These are phyloP conservation scores for Fusarium cicatricum DNA, from an alignment of 2,329 filamentous ascomycete genomes.

Conservation along the genomic window DNA sequence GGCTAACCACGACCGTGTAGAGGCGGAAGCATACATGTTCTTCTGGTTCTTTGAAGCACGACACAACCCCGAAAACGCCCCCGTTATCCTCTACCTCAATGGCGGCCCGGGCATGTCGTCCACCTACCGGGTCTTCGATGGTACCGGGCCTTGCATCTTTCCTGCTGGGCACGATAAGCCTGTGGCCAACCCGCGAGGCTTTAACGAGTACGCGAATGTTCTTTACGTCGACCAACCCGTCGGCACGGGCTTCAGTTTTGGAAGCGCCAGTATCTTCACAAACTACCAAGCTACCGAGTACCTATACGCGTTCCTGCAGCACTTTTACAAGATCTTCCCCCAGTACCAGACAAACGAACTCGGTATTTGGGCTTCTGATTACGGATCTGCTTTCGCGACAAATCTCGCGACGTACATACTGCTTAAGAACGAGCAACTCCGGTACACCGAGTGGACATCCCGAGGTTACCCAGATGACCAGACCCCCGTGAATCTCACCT, in stretches of 20 bases:
- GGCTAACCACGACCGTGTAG: not conserved
- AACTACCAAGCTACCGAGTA: not conserved
- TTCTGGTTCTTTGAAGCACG: constrained; percentile 15
- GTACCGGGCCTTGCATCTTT: constrained; percentile 9
- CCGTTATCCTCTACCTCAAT: constrained; percentile 12
- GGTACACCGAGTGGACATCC: too few species aligned
- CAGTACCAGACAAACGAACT: not conserved
- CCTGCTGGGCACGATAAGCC: not conserved
- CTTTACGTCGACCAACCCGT: constrained; percentile 14
- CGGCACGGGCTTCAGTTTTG: constrained; percentile 8
- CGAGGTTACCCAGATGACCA: too few species aligned
- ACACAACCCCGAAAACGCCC: not conserved
- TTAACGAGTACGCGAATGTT: constrained; percentile 11
- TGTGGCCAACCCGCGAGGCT: not conserved
- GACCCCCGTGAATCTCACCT: not conserved
- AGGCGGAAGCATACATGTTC: constrained; percentile 7
- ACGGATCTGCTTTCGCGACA: constrained; percentile 2
- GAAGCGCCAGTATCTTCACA: not conserved
- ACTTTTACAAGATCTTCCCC: constrained; percentile 5
- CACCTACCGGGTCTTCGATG: constrained; percentile 2
- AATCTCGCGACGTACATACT: constrained; percentile 1
- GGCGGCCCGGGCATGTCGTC: constrained; percentile 8
- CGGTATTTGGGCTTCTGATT: constrained; percentile 14
- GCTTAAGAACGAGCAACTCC: not conserved
- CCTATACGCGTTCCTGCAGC: constrained; percentile 2